Evolutionary conservation across 2,329 filamentous ascomycete genomes (phyloP).

Genomic region (Penicillium sp.): DNA sequence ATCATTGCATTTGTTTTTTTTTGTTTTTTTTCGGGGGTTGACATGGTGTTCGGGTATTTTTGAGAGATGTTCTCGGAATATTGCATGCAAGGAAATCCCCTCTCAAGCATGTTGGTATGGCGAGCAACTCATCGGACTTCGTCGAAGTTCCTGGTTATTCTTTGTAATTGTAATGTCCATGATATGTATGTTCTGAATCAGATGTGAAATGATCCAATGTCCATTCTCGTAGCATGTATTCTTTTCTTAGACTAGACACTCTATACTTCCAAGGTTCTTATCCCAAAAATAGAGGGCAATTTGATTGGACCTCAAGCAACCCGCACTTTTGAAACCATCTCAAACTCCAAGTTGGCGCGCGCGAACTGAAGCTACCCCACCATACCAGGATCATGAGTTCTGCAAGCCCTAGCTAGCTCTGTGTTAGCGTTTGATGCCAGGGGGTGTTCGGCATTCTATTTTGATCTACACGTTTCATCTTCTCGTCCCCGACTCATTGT

Average conservation of each 20-base stretch:
- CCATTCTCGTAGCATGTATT: neutral
- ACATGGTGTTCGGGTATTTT: neutral
- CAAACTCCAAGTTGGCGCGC: constrained; percentile 18
- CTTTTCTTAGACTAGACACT: neutral
- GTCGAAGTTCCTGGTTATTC: neutral
- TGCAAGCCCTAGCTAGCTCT: neutral
- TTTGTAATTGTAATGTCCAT: constrained; percentile 23
- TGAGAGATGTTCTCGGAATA: constrained; percentile 9
- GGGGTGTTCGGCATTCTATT: constrained; percentile 9
- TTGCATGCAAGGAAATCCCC: constrained; percentile 25
- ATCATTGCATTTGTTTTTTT: constrained; percentile 2
- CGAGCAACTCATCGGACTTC: constrained; percentile 12
- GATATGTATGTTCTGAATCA: constrained; percentile 18
- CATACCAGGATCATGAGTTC: neutral
- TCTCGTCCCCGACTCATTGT: neutral
- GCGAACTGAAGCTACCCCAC: constrained; percentile 18
- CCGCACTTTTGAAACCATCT: constrained; percentile 13
- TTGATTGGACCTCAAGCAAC: constrained; percentile 18
- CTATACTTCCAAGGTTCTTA: neutral
- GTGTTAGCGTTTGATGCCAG: neutral
- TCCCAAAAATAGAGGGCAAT: neutral
- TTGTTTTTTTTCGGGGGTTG: neutral
- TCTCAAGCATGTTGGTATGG: constrained; percentile 23
- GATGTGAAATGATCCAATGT: constrained; percentile 2
- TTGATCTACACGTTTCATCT: constrained; percentile 18